These are phyloP conservation scores for Lycium barbarum DNA, from an alignment of 257 asterid species.

Conservation along the genomic window DNA sequence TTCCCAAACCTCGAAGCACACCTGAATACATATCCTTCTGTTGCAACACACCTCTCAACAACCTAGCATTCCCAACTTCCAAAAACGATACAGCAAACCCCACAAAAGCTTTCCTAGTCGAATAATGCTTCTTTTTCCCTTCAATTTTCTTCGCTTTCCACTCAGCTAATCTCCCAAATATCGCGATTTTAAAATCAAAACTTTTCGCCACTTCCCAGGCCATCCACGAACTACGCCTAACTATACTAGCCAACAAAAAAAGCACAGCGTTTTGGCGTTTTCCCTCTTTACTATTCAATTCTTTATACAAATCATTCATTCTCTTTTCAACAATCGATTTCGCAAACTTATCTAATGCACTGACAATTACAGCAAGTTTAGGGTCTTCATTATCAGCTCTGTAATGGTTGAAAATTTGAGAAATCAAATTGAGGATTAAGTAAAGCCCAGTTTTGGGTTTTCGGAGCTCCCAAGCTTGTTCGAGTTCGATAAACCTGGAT, in stretches of 20 bases:
- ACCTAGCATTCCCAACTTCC: constrained; percentile 79
- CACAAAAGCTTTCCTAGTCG: constrained; percentile 78
- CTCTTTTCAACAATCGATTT: constrained; percentile 59
- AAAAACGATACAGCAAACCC: constrained; percentile 79
- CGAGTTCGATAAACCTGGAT: constrained; percentile 62
- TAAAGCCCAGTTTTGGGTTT: constrained; percentile 63
- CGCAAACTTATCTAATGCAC: constrained; percentile 69
- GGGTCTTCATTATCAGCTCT: constrained; percentile 1
- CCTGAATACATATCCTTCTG: constrained; percentile 91
- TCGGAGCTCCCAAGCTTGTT: constrained; percentile 80
- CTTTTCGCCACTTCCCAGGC: constrained; percentile 78
- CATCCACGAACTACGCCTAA: constrained; percentile 65
- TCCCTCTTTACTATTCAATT: constrained; percentile 70
- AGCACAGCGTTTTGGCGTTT: constrained; percentile 71
- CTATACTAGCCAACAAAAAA: constrained; percentile 65
- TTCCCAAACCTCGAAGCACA: constrained; percentile 81
- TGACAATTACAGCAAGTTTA: constrained; percentile 23
- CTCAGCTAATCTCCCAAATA: constrained; percentile 65
- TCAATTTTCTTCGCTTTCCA: constrained; percentile 58
- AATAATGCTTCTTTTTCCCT: constrained; percentile 56
- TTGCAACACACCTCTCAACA: constrained; percentile 85
- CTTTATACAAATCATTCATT: constrained; percentile 71
- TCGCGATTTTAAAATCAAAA: constrained; percentile 68
- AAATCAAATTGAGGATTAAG: constrained; percentile 55
- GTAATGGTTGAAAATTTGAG: constrained; percentile 58